A percentile compares a stretch with the other conserved stretches of the same genome.
Evolutionary conservation across 2,329 filamentous ascomycete genomes (phyloP).

Genomic region (Apiospora pterosperma): DNA sequence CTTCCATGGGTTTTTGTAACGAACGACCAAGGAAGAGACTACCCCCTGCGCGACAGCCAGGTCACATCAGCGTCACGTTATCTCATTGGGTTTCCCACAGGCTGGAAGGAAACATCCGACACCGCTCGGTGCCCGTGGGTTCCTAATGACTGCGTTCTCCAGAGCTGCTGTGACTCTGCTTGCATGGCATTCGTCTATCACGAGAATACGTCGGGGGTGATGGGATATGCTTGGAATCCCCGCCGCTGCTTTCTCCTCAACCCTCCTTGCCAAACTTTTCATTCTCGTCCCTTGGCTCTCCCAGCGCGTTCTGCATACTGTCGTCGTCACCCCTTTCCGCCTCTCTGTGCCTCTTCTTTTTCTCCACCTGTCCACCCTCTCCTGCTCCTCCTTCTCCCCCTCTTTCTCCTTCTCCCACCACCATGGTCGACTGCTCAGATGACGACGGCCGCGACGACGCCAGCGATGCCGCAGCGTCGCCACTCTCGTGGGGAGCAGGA

Average conservation of each 20-base stretch:
- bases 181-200: neutral
- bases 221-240: neutral
- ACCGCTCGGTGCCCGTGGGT: neutral
- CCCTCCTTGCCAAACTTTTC: conserved; percentile 8
- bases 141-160: neutral
- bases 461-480: no score
- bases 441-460: neutral
- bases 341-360: neutral
- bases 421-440: conserved; percentile 13
- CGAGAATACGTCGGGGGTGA: neutral
- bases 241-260: neutral
- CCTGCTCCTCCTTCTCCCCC: neutral
- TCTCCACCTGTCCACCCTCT: neutral
- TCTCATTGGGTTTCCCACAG: neutral
- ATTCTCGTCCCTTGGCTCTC: conserved; percentile 12
- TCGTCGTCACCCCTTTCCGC: conserved; percentile 8
- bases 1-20: neutral
- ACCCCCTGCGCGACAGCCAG: neutral
- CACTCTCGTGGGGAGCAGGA: no score
- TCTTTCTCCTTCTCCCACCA: conserved; percentile 6
- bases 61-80: neutral
- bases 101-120: neutral
- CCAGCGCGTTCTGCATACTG: conserved; percentile 11
- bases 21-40: neutral
- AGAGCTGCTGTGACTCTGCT: neutral